Base-by-base conservation (phyloP, 2,329 filamentous ascomycete species). In the Endothia cerciana region DNA sequence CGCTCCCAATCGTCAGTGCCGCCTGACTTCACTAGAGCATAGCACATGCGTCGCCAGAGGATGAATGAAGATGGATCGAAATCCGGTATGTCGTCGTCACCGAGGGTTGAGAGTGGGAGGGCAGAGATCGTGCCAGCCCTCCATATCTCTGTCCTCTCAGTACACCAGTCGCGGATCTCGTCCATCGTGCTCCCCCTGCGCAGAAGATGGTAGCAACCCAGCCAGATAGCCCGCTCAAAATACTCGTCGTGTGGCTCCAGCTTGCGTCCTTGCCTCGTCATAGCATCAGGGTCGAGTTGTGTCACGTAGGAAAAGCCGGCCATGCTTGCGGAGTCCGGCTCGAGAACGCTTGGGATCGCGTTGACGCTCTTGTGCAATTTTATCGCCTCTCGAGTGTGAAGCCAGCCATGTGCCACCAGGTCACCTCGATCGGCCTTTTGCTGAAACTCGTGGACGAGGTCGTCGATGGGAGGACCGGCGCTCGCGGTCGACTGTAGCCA, bases 121-220 rank as follows among this genome's bases (percentile, higher is more conserved):
- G 90, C 91, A 28, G 91, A 92, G 73, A 98, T 86, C 67, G 91
- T 91, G 43, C 94, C 85, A 51, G 93, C 93, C 68, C 94, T 89
- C 94, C 94, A 99, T 68, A 89, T 87, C 78, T 98, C 94, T 11
- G 92, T 92, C 66, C 91, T 87, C 72, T 94, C 91, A 57, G 90
- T 82, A 73, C 93, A 97, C 92, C 93, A 97, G 59, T 94, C 91
- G 63, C 88, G 87, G 69, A 98, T 91, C 45, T 91, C 86, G 10
- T 85, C 79, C 79, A 91, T 87, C 68, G 84, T 87, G 70, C 88
- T 89, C n/a, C 95, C 95, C 56, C 93, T 88, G 59, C 94, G 89
- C 62, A 99, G 82, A 82, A 97, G 91, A 76, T 97, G 93, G 81
- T 93, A 98, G 78, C 92, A 95, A n/a, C 92, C 91, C 68, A 94